phyloP scores from a whole-genome alignment of 371 early-diverging fungal genomes.

The Mortierella sp. region DNA sequence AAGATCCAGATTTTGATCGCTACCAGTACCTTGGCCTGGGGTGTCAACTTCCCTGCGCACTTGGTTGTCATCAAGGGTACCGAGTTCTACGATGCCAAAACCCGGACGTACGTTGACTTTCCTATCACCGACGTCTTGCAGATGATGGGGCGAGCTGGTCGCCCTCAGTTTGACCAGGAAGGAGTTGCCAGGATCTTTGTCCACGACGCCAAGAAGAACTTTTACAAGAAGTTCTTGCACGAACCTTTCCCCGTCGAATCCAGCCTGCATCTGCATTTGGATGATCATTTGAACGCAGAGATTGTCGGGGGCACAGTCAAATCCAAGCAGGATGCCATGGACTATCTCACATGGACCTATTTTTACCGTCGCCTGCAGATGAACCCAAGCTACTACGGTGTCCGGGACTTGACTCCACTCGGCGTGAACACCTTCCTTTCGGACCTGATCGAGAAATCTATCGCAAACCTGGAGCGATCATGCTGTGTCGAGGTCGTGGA shows the following conservation, averaged over 20 bases:
- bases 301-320: conserved; percentile 88
- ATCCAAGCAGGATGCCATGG: conserved; percentile 92
- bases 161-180: conserved; percentile 97
- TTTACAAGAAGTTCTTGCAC: conserved; percentile 96
- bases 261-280: conserved; percentile 79
- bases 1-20: conserved; percentile 97
- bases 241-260: conserved; percentile 95
- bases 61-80: conserved; percentile 99
- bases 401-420: conserved; percentile 78
- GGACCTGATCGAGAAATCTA: conserved; percentile 76
- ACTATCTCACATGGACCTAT: conserved; percentile 96
- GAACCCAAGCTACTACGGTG: conserved; percentile 96
- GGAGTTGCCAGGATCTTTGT: conserved; percentile 95
- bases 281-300: conserved; percentile 95
- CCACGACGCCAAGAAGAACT: conserved; percentile 92
- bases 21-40: conserved; percentile 99
- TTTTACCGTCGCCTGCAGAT: conserved; percentile 90
- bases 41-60: conserved; percentile 98
- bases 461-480: conserved; percentile 75
- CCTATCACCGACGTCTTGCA: conserved; percentile 97
- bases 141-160: conserved; percentile 99
- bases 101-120: conserved; percentile 91
- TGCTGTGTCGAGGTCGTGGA: conserved; percentile 80
- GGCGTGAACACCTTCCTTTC: conserved; percentile 85
- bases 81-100: conserved; percentile 94